Percentiles rank a stretch among this genome's conserved stretches.
Evolutionary conservation across 2,329 filamentous ascomycete genomes (phyloP).

Genomic region (Parafenestella ontariensis): DNA sequence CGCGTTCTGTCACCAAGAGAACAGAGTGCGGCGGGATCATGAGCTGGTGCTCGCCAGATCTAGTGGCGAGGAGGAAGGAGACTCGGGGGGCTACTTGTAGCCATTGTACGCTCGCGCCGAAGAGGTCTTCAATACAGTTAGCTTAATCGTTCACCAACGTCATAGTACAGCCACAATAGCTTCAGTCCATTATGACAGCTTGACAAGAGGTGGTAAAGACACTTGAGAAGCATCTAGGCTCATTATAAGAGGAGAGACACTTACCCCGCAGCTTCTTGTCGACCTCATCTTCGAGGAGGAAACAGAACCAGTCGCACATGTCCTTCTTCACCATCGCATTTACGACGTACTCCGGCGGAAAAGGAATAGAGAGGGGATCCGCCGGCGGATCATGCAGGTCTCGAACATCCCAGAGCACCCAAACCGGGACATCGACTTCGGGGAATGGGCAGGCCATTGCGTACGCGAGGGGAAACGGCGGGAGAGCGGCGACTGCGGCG

Average conservation of each 20-base stretch:
- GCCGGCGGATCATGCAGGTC: constrained; percentile 4
- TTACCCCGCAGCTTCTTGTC: background rate
- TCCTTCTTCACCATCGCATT: constrained; percentile 1
- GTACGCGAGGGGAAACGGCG: constrained; percentile 4
- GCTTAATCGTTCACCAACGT: background rate
- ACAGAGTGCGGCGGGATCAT: constrained; percentile 6
- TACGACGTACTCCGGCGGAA: constrained; percentile 1
- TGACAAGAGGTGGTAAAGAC: background rate
- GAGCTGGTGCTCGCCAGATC: background rate
- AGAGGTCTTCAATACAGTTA: background rate
- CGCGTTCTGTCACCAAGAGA: background rate
- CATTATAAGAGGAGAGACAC: background rate
- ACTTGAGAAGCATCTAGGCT: background rate
- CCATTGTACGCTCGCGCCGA: background rate
- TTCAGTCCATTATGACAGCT: background rate
- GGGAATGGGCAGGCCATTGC: background rate
- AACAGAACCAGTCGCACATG: constrained; percentile 6
- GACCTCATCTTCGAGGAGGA: constrained; percentile 4
- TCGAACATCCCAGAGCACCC: background rate
- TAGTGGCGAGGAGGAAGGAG: background rate
- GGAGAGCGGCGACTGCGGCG: constrained; percentile 4
- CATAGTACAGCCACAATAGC: background rate
- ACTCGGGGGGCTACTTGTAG: background rate
- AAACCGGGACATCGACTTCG: background rate
- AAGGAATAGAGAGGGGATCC: background rate